Percentiles rank a stretch among this genome's conserved stretches.
phyloP scores from a whole-genome alignment of 441 rosid species.

The Omphalea diandra region DNA sequence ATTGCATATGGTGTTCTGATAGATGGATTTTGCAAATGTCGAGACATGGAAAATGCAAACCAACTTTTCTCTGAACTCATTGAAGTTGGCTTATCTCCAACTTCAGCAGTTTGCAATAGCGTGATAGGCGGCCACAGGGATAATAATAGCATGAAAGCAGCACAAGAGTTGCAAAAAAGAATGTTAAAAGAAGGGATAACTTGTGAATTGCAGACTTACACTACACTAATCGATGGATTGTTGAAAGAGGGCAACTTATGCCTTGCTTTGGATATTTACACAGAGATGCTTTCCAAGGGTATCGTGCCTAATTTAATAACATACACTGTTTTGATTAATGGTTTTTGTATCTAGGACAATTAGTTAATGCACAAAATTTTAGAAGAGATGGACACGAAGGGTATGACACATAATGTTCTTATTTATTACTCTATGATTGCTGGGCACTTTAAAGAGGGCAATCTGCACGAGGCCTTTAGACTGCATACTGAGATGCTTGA shows the following conservation, averaged over 20 bases:
- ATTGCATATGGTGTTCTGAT: slow-evolving; percentile 54
- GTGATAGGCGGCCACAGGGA: slow-evolving; percentile 66
- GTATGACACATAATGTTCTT: slow-evolving; percentile 43
- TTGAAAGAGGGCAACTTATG: slow-evolving; percentile 49
- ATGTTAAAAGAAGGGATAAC: slow-evolving; percentile 54
- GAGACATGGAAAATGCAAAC: slow-evolving; percentile 54
- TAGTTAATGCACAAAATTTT: slow-evolving; percentile 57
- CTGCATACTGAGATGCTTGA: slow-evolving; percentile 82
- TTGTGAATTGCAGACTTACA: slow-evolving; percentile 52
- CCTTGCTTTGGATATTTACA: slow-evolving; percentile 47
- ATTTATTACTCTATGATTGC: slow-evolving; percentile 64
- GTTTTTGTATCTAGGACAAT: slow-evolving; percentile 49
- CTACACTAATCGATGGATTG: slow-evolving; percentile 64
- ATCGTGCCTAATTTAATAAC: slow-evolving; percentile 48
- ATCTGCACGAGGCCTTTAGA: slow-evolving; percentile 54
- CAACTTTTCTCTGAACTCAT: slow-evolving; percentile 54
- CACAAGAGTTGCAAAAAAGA: slow-evolving; percentile 46
- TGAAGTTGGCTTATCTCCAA: slow-evolving; percentile 57
- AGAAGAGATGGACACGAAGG: slow-evolving; percentile 53
- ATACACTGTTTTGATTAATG: slow-evolving; percentile 54
- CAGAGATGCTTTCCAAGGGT: slow-evolving; percentile 60
- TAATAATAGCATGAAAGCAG: slow-evolving; percentile 54
- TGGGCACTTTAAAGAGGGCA: slow-evolving; percentile 61
- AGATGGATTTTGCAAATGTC: slow-evolving; percentile 50
- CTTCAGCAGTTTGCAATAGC: slow-evolving; percentile 43